A percentile compares a stretch with the other conserved stretches of the same genome.
These are phyloP conservation scores for Fusarium sp. DNA, from an alignment of 2,329 filamentous ascomycete genomes.

Conservation along the genomic window DNA sequence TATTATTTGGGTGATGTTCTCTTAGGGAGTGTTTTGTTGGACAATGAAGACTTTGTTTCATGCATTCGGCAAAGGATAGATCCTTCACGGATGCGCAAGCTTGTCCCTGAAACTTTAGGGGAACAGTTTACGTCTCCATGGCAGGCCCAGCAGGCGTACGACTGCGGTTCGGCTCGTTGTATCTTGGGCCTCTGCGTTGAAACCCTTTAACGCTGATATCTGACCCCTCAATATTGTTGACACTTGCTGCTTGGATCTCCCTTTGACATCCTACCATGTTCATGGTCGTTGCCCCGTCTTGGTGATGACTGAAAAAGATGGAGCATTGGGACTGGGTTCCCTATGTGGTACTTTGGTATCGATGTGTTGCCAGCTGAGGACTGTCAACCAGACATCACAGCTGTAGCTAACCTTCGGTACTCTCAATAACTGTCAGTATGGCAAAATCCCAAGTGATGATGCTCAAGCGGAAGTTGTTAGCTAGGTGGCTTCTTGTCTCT, in stretches of 20 bases:
- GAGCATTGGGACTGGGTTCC: neutral
- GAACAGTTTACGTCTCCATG: neutral
- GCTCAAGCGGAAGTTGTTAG: neutral
- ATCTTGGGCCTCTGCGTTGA: neutral
- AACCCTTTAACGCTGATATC: neutral
- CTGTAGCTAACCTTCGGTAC: neutral
- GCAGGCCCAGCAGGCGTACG: neutral
- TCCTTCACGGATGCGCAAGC: neutral
- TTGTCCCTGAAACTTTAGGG: too few relatives aligned
- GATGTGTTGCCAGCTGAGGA: too few relatives aligned
- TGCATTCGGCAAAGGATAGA: neutral
- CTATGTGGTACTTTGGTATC: neutral
- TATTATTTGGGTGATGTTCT: neutral
- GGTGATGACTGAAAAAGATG: neutral
- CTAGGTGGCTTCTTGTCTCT: neutral
- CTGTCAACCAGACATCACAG: neutral
- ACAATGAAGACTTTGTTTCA: neutral
- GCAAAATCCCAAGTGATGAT: neutral
- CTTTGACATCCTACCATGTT: neutral
- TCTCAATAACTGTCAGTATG: neutral
- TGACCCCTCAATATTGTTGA: neutral
- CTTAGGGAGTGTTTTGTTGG: neutral
- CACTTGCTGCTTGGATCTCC: neutral
- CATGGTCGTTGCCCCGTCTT: neutral
- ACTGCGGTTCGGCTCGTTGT: neutral